Conservation (phyloP, 768 basidiomycete genomes). For the Calocybe cyanea region DNA sequence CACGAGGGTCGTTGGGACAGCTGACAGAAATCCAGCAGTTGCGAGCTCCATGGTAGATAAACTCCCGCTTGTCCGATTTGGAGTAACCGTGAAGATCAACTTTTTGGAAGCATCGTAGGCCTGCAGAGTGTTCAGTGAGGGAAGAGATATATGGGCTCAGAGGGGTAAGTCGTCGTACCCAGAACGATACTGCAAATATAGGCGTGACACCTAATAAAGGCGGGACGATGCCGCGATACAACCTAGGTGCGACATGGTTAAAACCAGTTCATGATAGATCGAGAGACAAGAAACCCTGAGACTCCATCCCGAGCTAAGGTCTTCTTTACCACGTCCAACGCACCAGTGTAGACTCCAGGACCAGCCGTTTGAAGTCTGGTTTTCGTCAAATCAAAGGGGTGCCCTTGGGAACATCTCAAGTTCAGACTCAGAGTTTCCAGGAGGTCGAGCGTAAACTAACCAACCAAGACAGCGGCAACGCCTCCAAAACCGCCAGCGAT, state of each 20-base stretch:
- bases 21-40: slow-evolving; percentile 89
- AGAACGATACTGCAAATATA: slow-evolving; percentile 97
- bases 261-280: too few relatives aligned
- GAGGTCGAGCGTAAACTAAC: slow-evolving; percentile 44
- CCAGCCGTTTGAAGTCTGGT: slow-evolving; percentile 93
- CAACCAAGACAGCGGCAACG: slow-evolving; percentile 81
- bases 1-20: slow-evolving; percentile 85
- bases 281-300: slow-evolving; percentile 69
- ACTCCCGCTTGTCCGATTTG: slow-evolving; percentile 59
- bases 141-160: background rate
- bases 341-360: slow-evolving; percentile 86
- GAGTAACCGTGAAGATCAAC: slow-evolving; percentile 74
- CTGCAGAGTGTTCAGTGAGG: slow-evolving; percentile 32
- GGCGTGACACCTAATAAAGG: slow-evolving; percentile 94
- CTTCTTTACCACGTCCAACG: slow-evolving; percentile 90
- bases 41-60: slow-evolving; percentile 82
- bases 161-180: slow-evolving; percentile 52
- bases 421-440: too few relatives aligned
- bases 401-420: slow-evolving; percentile 47
- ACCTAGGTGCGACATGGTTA: slow-evolving; percentile 31
- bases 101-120: slow-evolving; percentile 93
- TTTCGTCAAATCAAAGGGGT: slow-evolving; percentile 97
- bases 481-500: slow-evolving; percentile 94
- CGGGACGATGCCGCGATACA: slow-evolving; percentile 93
- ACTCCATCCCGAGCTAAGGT: slow-evolving; percentile 88